Evolutionary conservation across 441 rosid genomes (phyloP).

Genomic region (Pelargonium fulgidum): DNA sequence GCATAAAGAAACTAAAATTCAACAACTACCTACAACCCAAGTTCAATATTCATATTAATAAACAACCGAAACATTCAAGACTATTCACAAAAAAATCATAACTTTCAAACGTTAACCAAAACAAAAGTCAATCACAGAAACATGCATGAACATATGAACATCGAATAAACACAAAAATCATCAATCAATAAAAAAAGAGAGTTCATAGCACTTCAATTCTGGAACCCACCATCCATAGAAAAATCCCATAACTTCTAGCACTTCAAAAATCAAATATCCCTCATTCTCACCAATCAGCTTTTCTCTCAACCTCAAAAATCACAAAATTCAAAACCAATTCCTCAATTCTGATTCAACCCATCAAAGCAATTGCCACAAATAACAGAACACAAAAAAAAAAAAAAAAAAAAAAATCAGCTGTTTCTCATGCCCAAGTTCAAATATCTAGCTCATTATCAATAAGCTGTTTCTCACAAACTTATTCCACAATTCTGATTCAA

Average conservation of each 20-base stretch:
- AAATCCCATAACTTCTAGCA: background rate
- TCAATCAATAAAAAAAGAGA: background rate
- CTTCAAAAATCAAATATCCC: background rate
- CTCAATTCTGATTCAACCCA: too few species aligned
- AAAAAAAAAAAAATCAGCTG: conserved; percentile 33
- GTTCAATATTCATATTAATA: background rate
- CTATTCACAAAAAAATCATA: background rate
- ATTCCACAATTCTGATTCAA: too few species aligned
- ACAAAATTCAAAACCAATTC: background rate
- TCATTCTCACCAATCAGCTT: background rate
- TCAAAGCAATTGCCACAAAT: too few species aligned
- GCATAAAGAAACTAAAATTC: conserved; percentile 12
- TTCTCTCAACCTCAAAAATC: background rate
- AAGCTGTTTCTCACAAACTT: too few species aligned
- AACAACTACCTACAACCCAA: conserved; percentile 29
- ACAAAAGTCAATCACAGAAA: too few species aligned
- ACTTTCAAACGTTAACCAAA: background rate
- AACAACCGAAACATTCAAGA: background rate
- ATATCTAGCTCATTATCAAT: too few species aligned
- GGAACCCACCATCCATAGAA: background rate
- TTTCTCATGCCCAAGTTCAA: conserved; percentile 19
- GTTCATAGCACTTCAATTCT: background rate
- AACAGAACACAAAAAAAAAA: too few species aligned
- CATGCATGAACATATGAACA: background rate
- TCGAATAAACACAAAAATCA: background rate